Percentiles rank a stretch among this genome's conserved stretches.
phyloP scores from a whole-genome alignment of 441 rosid species.

The Croton setiger region DNA sequence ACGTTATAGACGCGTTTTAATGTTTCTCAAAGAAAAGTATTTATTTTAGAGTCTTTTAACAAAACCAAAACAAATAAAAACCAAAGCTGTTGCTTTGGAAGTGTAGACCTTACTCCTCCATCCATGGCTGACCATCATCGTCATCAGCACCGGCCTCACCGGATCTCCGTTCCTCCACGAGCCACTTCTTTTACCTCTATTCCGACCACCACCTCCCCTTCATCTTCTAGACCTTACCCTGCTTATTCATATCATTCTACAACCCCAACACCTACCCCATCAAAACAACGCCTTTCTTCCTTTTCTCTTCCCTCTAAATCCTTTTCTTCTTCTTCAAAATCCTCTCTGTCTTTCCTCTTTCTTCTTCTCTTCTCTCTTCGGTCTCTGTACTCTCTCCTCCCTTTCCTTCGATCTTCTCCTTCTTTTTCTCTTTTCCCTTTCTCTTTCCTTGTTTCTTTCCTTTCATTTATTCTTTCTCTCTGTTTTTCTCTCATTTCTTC shows the following conservation, averaged over 20 bases:
- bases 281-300: constrained; percentile 52
- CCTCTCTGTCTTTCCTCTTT: constrained; percentile 64
- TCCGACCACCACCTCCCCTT: constrained; percentile 16
- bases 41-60: constrained; percentile 15
- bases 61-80: constrained; percentile 3
- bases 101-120: constrained; percentile 9
- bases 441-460: constrained; percentile 69
- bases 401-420: constrained; percentile 79
- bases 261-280: constrained; percentile 77
- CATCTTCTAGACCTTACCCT: constrained; percentile 41
- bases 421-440: constrained; percentile 63
- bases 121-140: constrained; percentile 61
- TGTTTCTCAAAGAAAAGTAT: too few relatives aligned
- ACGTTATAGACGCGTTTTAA: too few relatives aligned
- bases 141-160: constrained; percentile 58
- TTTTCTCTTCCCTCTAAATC: constrained; percentile 36
- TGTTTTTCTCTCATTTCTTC: constrained; percentile 34
- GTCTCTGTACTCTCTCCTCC: constrained; percentile 79
- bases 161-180: constrained; percentile 47
- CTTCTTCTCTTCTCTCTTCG: constrained; percentile 77
- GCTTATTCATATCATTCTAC: constrained; percentile 34
- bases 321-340: constrained; percentile 32
- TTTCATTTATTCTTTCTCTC: constrained; percentile 61
- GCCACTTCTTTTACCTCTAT: constrained; percentile 16
- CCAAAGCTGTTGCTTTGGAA: neutral